Evolutionary conservation across 169 alveolate genomes (phyloP), one percentile per base, ranked within the genome.

Genomic region (Prorocentrum cordatum): DNA sequence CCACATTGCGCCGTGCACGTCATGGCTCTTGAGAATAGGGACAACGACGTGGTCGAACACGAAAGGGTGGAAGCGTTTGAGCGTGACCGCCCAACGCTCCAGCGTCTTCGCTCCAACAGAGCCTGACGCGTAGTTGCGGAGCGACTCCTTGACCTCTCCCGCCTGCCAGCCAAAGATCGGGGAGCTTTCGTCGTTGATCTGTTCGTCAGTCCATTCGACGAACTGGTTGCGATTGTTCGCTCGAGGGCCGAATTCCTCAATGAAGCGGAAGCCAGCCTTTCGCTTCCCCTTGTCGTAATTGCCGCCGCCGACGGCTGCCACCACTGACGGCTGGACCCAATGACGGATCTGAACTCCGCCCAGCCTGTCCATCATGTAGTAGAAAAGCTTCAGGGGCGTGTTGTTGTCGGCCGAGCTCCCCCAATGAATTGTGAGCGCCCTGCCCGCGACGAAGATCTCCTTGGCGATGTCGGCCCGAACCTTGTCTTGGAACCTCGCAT

Each of bases 121-220:
- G 3, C 87, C 87, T 6, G 62, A 9, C 73, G 36, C 36, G 72
- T 75, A 75, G 39, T 75, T 75, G 59, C n/a, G 58, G 31, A 75
- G 16, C 32, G 86, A 71, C 20, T 64, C 31, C 50, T 47, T 26
- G n/a, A 75, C 86, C 54, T 75, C 58, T 2, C 62, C 86, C 24
- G 50, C 72, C 22, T 35, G 24, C 86, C 86, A 75, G 4, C 22
- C 22, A 14, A 54, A 71, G 10, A 75, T 32, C 50, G 68, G 68
- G 39, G 72, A 38, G 31, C 71, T 71, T 36, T 68, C 39, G 18
- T 54, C 33, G 58, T 73, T 68, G 59, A 73, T 54, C 10, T 73
- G 85, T 16, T 75, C 86, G 26, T 75, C 86, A 1, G 86, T 58
- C 86, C 85, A 73, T 14, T 73, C 85, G 72, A 75, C 58, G 39